These are phyloP conservation scores for Leptographium procerum DNA, from an alignment of 2,329 filamentous ascomycete species.

Conservation along the genomic window DNA sequence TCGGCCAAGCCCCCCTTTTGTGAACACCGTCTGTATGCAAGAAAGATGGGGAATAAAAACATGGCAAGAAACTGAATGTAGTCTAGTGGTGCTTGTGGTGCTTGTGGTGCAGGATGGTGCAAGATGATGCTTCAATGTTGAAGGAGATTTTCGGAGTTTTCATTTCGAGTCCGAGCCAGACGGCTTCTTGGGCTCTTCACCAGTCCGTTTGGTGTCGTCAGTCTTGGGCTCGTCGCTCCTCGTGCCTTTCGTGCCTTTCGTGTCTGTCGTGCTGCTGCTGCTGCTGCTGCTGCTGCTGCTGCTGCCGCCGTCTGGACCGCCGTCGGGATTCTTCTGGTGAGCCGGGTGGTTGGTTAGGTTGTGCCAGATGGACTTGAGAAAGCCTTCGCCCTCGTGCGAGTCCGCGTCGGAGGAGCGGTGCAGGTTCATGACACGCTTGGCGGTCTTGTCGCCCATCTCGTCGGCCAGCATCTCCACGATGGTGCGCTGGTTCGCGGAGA, in stretches of 20 bases:
- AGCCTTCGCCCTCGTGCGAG: conserved; percentile 71
- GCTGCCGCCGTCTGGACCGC: conserved; percentile 11
- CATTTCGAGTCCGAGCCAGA: conserved; percentile 20
- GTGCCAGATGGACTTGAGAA: conserved; percentile 89
- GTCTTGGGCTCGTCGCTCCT: conserved; percentile 1
- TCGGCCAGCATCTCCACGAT: conserved; percentile 94
- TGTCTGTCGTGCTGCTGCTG: no score
- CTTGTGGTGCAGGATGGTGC: no score
- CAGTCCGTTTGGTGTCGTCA: conserved; percentile 6
- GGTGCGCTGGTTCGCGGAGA: conserved; percentile 81
- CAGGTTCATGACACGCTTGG: conserved; percentile 86
- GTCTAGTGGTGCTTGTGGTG: no score
- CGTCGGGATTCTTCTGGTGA: conserved; percentile 36
- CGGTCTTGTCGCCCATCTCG: conserved; percentile 86
- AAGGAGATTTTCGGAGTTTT: not conserved
- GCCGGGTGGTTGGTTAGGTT: conserved; percentile 68
- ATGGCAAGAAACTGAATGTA: not conserved
- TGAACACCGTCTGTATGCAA: conserved; percentile 5
- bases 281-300: conserved; percentile 1
- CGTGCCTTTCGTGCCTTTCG: not conserved
- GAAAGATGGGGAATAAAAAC: not conserved
- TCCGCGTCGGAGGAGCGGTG: conserved; percentile 20
- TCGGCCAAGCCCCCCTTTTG: not conserved
- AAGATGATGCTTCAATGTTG: no score
- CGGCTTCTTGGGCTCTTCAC: conserved; percentile 19